These are phyloP conservation scores for Colletotrichum musicola DNA, from an alignment of 2,329 filamentous ascomycete genomes.

Conservation along the genomic window DNA sequence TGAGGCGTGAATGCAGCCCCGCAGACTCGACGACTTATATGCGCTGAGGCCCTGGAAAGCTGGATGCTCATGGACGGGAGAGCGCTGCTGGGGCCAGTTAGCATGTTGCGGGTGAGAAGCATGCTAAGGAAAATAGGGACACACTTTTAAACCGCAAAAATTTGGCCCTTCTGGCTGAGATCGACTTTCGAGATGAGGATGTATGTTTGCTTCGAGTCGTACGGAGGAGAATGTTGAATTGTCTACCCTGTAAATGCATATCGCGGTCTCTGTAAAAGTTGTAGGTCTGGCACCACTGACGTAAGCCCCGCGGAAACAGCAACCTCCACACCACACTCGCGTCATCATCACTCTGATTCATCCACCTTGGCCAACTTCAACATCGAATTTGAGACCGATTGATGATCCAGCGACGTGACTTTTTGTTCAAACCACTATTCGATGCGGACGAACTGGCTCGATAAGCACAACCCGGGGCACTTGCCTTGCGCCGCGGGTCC, in stretches of 20 bases:
- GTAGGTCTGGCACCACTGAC: not conserved
- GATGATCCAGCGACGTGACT: too few relatives aligned
- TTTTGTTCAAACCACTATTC: too few relatives aligned
- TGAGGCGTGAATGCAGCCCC: conserved; percentile 16
- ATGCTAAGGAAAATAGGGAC: not conserved
- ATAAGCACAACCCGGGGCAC: not conserved
- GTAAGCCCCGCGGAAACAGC: conserved; percentile 23
- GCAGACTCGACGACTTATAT: conserved; percentile 37
- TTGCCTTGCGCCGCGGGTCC: not conserved
- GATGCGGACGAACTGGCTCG: not conserved
- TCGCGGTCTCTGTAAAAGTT: not conserved
- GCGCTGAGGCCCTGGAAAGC: conserved; percentile 28
- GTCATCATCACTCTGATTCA: not conserved
- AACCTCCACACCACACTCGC: conserved; percentile 16
- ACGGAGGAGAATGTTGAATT: not conserved
- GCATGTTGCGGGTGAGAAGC: not conserved
- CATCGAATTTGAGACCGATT: too few relatives aligned
- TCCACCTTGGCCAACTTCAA: not conserved
- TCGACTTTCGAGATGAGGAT: not conserved
- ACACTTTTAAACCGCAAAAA: not conserved
- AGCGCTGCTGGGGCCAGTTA: conserved; percentile 11
- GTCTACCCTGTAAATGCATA: conserved; percentile 25
- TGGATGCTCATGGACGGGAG: conserved; percentile 21
- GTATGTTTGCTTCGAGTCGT: not conserved
- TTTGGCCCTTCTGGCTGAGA: not conserved